Evolutionary conservation across 352 stramenopile genomes (phyloP).

Genomic region (Hyaloperonospora brassicae): DNA sequence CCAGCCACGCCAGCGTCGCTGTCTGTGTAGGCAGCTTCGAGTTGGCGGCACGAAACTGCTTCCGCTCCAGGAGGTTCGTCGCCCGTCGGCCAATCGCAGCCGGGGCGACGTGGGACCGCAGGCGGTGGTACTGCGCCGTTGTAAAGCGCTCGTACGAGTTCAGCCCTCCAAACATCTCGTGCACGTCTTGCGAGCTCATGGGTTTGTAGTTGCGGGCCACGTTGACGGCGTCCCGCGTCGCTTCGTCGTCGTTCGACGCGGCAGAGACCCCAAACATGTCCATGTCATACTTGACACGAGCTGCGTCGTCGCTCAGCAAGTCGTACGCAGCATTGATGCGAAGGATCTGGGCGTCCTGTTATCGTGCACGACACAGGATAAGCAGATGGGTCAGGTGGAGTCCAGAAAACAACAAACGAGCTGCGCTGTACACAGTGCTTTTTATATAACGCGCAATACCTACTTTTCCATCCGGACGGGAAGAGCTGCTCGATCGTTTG

Average conservation of each 20-base stretch:
- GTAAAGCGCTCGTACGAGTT: conserved; percentile 75
- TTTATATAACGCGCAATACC: too few relatives aligned
- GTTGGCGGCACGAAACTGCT: conserved; percentile 45
- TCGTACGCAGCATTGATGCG: conserved; percentile 74
- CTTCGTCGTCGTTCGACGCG: conserved; percentile 28
- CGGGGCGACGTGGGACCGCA: conserved; percentile 46
- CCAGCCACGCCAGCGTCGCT: conserved; percentile 51
- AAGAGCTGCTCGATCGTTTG: conserved; percentile 16
- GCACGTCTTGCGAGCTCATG: conserved; percentile 63
- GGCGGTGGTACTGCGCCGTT: conserved; percentile 59
- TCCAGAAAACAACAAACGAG: not conserved
- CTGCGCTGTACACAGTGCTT: not conserved
- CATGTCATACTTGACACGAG: conserved; percentile 59
- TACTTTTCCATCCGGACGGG: conserved; percentile 30
- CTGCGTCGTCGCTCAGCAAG: conserved; percentile 38
- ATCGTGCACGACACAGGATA: not conserved
- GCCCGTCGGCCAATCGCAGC: conserved; percentile 47
- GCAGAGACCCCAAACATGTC: conserved; percentile 58
- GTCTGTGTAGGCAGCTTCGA: conserved; percentile 55
- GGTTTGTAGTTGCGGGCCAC: conserved; percentile 38
- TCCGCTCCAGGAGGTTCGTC: conserved; percentile 60
- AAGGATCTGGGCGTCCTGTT: conserved; percentile 43
- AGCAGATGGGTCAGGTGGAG: not conserved
- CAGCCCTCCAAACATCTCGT: conserved; percentile 63
- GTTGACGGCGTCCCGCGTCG: conserved; percentile 11